Percentiles rank a stretch among this genome's conserved stretches.
Conservation (phyloP, 768 basidiomycete species). For the Leucogyrophana mollusca region DNA sequence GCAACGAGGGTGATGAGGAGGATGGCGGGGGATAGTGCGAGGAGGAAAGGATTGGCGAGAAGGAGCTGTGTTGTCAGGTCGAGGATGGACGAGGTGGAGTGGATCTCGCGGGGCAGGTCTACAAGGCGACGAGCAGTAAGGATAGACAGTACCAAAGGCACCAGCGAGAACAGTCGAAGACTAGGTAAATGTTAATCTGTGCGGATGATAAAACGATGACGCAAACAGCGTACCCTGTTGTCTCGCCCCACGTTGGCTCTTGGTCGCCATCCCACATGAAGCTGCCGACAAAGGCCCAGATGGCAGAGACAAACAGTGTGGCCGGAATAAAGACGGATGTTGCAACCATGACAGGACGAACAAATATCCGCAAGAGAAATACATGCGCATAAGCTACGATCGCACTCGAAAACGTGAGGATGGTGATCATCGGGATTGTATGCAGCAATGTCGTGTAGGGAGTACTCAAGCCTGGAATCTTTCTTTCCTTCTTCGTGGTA, state of each 20-base stretch:
- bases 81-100: conserved; percentile 57
- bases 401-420: conserved; percentile 71
- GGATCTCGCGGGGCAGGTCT: conserved; percentile 68
- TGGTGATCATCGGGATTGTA: conserved; percentile 73
- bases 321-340: conserved; percentile 77
- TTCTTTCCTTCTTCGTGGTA: conserved; percentile 38
- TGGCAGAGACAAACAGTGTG: conserved; percentile 67
- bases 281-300: conserved; percentile 83
- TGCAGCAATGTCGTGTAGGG: conserved; percentile 75
- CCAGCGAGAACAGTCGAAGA: conserved; percentile 73
- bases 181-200: conserved; percentile 32
- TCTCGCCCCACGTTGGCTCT: conserved; percentile 80
- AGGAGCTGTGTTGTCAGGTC: conserved; percentile 69
- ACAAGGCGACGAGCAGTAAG: conserved; percentile 71
- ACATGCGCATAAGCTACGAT: conserved; percentile 72
- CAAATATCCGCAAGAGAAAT: conserved; percentile 74
- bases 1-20: conserved; percentile 65
- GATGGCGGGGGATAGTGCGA: conserved; percentile 71
- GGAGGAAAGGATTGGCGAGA: conserved; percentile 69
- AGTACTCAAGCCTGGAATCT: conserved; percentile 34
- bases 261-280: conserved; percentile 57
- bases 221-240: conserved; percentile 68
- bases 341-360: conserved; percentile 77
- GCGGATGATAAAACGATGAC: conserved; percentile 5
- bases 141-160: conserved; percentile 69